Conservation (phyloP, 1,284 basidiomycete species). For the Salmacisia buchloeana region DNA sequence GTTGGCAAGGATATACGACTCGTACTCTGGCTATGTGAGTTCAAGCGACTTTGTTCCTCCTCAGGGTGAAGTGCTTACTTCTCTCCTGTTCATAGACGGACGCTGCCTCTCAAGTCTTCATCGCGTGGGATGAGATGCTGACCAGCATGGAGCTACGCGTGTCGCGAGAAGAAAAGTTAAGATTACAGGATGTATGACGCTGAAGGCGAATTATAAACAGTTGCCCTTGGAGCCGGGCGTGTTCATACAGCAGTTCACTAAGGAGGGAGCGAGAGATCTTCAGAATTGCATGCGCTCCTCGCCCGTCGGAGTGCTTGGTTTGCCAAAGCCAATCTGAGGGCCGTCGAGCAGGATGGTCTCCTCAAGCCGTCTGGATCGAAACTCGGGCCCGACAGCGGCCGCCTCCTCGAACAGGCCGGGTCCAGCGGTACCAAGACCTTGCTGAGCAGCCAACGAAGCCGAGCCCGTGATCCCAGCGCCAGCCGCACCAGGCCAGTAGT, state of each 20-base stretch:
- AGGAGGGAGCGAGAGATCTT: neutral
- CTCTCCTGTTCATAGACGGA: too few relatives aligned
- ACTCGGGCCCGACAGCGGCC: neutral
- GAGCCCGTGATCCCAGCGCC: neutral
- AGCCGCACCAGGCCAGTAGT: neutral
- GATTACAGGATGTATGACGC: neutral
- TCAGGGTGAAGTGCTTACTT: too few relatives aligned
- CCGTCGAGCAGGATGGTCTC: constrained; percentile 2
- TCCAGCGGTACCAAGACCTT: neutral
- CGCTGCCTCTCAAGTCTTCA: constrained; percentile 1
- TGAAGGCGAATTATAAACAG: neutral
- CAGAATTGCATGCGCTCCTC: constrained; percentile 9
- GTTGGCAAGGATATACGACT: neutral
- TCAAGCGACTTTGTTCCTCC: too few relatives aligned
- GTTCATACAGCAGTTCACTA: neutral
- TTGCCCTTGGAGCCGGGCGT: neutral
- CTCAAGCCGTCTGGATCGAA: neutral
- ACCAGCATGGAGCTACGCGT: constrained; percentile 1
- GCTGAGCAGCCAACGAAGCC: neutral
- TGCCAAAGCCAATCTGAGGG: constrained; percentile 3
- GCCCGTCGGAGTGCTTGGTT: constrained; percentile 4
- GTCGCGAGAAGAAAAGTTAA: neutral
- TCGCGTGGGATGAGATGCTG: constrained; percentile 1
- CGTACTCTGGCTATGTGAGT: constrained; percentile 1
- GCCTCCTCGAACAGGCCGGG: too few relatives aligned